Evolutionary conservation across 306 rosid genomes (phyloP).

Genomic region (Cicer cuneatum): DNA sequence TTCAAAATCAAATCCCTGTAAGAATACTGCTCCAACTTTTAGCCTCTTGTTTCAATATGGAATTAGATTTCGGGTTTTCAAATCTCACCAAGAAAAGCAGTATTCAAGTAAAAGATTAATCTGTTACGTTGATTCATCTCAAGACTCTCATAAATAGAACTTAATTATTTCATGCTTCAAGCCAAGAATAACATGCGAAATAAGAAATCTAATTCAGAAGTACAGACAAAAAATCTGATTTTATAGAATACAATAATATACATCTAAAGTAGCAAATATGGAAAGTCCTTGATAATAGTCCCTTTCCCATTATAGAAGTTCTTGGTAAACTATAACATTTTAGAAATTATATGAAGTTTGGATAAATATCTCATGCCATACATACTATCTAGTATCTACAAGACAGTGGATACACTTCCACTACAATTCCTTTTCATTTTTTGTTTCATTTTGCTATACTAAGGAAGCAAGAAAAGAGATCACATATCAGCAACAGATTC

Average conservation of each 20-base stretch:
- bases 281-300: background rate
- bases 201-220: background rate
- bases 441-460: background rate
- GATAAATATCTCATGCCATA: background rate
- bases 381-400: background rate
- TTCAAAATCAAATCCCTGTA: background rate
- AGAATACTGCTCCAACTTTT: background rate
- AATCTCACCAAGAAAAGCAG: background rate
- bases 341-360: background rate
- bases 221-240: background rate
- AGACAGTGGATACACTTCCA: slow-evolving; percentile 10
- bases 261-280: slow-evolving; percentile 24
- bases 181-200: background rate
- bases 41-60: background rate
- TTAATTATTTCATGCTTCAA: background rate
- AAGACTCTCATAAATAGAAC: background rate
- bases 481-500: slow-evolving; percentile 67
- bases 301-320: background rate
- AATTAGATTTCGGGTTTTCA: background rate
- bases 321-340: slow-evolving; percentile 7
- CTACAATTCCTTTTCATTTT: slow-evolving; percentile 1
- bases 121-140: background rate
- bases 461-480: slow-evolving; percentile 28
- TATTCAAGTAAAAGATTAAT: background rate
- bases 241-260: slow-evolving; percentile 27